Conservation (phyloP, 2,329 filamentous ascomycete species). For the Lasiodiplodia theobromae region DNA sequence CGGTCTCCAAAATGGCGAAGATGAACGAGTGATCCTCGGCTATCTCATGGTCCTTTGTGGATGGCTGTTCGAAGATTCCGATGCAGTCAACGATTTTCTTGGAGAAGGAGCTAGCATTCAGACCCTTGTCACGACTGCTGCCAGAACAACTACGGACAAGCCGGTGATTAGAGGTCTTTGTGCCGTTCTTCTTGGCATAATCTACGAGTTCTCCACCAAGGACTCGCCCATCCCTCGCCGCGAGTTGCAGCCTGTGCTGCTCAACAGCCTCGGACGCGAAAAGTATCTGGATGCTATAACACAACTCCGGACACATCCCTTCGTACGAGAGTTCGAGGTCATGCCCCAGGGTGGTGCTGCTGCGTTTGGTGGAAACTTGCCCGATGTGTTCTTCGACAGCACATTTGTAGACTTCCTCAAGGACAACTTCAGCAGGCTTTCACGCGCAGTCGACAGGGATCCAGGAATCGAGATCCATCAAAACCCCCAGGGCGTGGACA, state of each 20-base stretch:
- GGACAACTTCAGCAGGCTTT: slow-evolving; percentile 88
- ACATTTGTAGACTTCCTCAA: slow-evolving; percentile 94
- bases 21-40: slow-evolving; percentile 80
- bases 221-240: slow-evolving; percentile 88
- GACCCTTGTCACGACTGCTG: slow-evolving; percentile 77
- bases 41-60: slow-evolving; percentile 88
- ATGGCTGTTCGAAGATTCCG: slow-evolving; percentile 91
- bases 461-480: slow-evolving; percentile 80
- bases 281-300: slow-evolving; percentile 84
- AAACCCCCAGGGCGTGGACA: slow-evolving; percentile 89
- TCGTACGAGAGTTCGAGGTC: slow-evolving; percentile 90
- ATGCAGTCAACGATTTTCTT: slow-evolving; percentile 91
- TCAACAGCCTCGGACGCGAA: slow-evolving; percentile 80
- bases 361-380: slow-evolving; percentile 59
- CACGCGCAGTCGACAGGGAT: slow-evolving; percentile 87
- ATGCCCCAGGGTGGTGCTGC: slow-evolving; percentile 67
- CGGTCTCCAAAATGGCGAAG: slow-evolving; percentile 76
- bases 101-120: slow-evolving; percentile 93
- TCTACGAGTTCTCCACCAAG: slow-evolving; percentile 97
- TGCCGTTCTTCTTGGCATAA: slow-evolving; percentile 81
- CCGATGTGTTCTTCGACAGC: slow-evolving; percentile 84
- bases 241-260: slow-evolving; percentile 80
- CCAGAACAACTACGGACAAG: slow-evolving; percentile 67
- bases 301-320: slow-evolving; percentile 76
- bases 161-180: slow-evolving; percentile 81